Evolutionary conservation across 140 eudicot genomes (phyloP), one percentile per base, ranked within the genome.

Genomic region (Erigeron philadelphicus): DNA sequence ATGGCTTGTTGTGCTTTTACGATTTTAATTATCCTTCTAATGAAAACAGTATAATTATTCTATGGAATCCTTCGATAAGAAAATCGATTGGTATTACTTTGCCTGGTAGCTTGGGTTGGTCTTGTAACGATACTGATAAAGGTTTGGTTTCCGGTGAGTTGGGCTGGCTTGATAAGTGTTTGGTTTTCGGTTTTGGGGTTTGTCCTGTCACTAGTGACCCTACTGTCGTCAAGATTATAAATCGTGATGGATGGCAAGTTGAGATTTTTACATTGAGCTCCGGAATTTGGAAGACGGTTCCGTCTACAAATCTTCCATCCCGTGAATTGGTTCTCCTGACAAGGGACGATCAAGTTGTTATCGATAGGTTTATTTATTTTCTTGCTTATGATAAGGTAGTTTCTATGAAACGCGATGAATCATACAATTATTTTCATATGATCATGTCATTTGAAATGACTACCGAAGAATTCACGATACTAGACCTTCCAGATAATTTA

Each of bases 171-270:
- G n/a, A n/a, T n/a, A n/a, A n/a, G n/a, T n/a, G n/a, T n/a, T n/a
- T n/a, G n/a, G n/a, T n/a, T n/a, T n/a, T 55, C 13, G 76, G 61
- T 60, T 71, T 60, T 31, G 75, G 68, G 17, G 61, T 71, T 60
- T 71, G 68, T 71, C 50, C 41, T 9, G 41, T 4, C 8, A 71
- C 68, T 16, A 35, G 2, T 2, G 76, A 71, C 21, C 76, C 68
- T 17, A 71, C 45, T 48, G 47, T 60, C 8, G 42, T 71, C 49
- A 49, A 59, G 19, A 47, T 46, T 40, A 60, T 12, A 3, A 17
- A 71, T 23, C 12, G 47, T 6, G 50, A 3, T 2, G 9, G 40
- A 8, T 16, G 49, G 74, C 52, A 19, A 11, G 74, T 70, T 11
- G 15, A 56, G 56, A 59, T 70, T 42, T 71, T 59, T 47, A 31